Conservation (phyloP, 768 basidiomycete species). For the Trametes cingulata region DNA sequence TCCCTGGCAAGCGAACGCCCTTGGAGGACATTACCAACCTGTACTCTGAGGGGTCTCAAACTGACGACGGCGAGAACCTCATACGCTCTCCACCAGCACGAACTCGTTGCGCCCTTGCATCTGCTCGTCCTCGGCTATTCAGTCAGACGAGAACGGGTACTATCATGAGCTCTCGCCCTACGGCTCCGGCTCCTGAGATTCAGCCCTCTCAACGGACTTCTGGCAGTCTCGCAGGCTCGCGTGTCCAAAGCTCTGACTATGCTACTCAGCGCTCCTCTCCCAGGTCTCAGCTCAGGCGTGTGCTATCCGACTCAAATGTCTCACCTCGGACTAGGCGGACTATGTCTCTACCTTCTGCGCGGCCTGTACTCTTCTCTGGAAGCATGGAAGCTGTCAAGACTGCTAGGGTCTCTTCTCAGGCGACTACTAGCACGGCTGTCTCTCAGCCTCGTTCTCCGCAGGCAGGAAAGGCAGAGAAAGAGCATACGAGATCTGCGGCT, state of each 20-base stretch:
- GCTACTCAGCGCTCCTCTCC: background rate
- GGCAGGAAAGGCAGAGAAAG: background rate
- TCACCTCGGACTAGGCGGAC: background rate
- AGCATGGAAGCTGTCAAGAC: background rate
- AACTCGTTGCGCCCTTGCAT: background rate
- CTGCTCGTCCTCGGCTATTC: background rate
- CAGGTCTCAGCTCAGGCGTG: constrained; percentile 11
- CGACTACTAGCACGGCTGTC: constrained; percentile 11
- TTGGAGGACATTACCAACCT: constrained; percentile 16
- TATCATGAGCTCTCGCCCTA: background rate
- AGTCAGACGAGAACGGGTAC: background rate
- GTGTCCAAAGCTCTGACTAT: background rate
- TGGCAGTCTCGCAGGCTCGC: background rate
- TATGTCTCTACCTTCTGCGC: background rate
- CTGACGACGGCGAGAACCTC: background rate
- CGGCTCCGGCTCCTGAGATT: background rate
- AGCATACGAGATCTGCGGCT: background rate
- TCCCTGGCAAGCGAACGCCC: background rate
- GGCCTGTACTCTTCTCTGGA: background rate
- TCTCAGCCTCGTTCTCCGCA: background rate
- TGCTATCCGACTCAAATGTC: constrained; percentile 10
- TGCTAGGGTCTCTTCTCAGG: constrained; percentile 7
- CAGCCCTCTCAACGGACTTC: background rate
- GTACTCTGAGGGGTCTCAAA: background rate
- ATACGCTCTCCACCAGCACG: background rate